Evolutionary conservation across 805 yeast genomes (phyloP), one percentile per base, ranked within the genome.

Genomic region (Saturnispora quitensis): DNA sequence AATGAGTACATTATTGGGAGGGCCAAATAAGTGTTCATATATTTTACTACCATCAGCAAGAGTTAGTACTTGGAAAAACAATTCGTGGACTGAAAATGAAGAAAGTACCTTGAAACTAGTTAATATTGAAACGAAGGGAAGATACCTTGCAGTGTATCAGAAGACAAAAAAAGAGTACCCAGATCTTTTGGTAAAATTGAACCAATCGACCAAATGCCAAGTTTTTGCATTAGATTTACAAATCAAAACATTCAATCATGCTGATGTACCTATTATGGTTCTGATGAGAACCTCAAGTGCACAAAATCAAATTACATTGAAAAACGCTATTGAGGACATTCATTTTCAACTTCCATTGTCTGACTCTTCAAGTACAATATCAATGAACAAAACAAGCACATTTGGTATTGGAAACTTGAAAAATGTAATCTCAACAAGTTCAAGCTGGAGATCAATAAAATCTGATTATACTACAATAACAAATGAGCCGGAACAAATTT

Each of bases 51-150:
- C 62, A 44, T 53, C 56, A 20, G 62, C 64, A 2, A 58, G 58
- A 42, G 52, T 60, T 33, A 62, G 66, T 6, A 53, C 50, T 42
- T 67, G 71, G 70, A 38, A 17, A 12, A 43, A 43, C 12, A 45
- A 54, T n/a, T 50, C 51, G n/a, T 68, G 73, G 72, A 47, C 63
- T 2, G 56, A 53, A 15, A 43, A 52, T 6, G 46, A 49, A 42
- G 35, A 43, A 9, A 13, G 38, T 31, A 15, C 10, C 0, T 4
- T 42, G 7, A 36, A 36, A 18, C 17, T 47, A 34, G 22, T 38
- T 7, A 25, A 24, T 17, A 38, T 40, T 17, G 34, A 27, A 28
- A 13, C 36, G 8, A 13, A 49, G 3, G 40, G 28, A 9, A 49
- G 43, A 35, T 43, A 25, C 36, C 24, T 49, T 5, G 47, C 38